Evolutionary conservation across 768 basidiomycete species (phyloP).

Genomic region (Phylloporus rhodoxanthus): DNA sequence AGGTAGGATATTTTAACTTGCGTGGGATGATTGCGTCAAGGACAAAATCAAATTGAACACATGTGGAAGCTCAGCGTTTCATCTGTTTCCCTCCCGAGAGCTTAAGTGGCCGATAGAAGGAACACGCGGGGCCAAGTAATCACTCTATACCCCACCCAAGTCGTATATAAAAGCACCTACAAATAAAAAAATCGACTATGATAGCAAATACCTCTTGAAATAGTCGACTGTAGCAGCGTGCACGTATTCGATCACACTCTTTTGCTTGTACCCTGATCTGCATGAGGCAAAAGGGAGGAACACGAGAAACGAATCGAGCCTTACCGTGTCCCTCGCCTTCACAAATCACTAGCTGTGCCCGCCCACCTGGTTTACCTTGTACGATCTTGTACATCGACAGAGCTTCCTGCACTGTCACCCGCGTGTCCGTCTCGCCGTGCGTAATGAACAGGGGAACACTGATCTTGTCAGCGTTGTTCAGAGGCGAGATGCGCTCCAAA

Average conservation of each 20-base stretch:
- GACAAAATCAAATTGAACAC: not conserved
- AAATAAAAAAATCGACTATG: constrained; percentile 7
- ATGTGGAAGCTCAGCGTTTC: not conserved
- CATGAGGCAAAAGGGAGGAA: constrained; percentile 2
- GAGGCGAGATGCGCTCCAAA: constrained; percentile 35
- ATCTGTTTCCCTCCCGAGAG: not conserved
- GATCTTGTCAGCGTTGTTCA: constrained; percentile 35
- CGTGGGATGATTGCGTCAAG: not conserved
- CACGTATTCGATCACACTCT: constrained; percentile 39
- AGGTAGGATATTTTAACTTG: not conserved
- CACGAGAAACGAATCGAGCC: constrained; percentile 3
- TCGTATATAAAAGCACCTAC: not conserved
- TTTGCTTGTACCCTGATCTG: constrained; percentile 37
- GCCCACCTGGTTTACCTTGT: constrained; percentile 16
- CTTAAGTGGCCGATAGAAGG: not conserved
- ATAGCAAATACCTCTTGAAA: constrained; percentile 32
- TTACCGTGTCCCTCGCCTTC: constrained; percentile 40
- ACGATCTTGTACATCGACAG: constrained; percentile 34
- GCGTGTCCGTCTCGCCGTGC: constrained; percentile 38
- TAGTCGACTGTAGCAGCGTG: constrained; percentile 37
- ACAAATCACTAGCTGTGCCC: constrained; percentile 35
- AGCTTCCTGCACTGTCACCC: constrained; percentile 37
- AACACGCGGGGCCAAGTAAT: not conserved
- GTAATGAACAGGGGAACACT: constrained; percentile 35
- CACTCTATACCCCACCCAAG: not conserved